Conservation (phyloP, 108 stramenopile genomes). For the Skeletonema marinoi region DNA sequence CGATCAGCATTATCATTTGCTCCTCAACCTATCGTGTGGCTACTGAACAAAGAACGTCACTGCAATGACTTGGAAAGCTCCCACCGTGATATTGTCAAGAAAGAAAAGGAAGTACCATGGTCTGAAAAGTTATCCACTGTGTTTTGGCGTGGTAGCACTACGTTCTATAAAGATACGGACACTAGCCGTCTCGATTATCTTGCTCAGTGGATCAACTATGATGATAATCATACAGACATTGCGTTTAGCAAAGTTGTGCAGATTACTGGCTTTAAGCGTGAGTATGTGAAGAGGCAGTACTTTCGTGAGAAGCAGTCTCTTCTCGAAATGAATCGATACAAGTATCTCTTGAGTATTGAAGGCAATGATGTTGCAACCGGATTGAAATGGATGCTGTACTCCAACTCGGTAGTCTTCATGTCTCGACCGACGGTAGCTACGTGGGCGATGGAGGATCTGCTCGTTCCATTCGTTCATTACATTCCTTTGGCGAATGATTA, state of each 20-base stretch:
- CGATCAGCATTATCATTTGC: not conserved
- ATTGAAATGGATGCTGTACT: no score
- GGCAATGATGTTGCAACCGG: no score
- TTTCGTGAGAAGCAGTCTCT: not conserved
- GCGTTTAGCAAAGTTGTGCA: not conserved
- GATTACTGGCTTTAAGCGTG: not conserved
- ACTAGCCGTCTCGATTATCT: not conserved
- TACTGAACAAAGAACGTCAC: not conserved
- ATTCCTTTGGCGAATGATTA: no score
- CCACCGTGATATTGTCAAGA: not conserved
- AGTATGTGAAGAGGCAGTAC: not conserved
- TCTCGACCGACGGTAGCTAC: no score
- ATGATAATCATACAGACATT: not conserved
- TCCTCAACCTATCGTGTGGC: constrained; percentile 8
- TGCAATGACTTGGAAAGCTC: not conserved
- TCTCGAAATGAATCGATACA: constrained; percentile 7
- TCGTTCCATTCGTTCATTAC: no score
- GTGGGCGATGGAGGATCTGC: no score
- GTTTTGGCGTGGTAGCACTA: not conserved
- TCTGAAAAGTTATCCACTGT: not conserved
- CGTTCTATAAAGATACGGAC: not conserved
- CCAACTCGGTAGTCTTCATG: no score
- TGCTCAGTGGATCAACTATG: not conserved
- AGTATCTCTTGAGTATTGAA: not conserved
- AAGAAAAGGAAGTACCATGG: constrained; percentile 5